phyloP scores from a whole-genome alignment of 2,329 filamentous ascomycete species.

The Fusarium pseudograminearum region DNA sequence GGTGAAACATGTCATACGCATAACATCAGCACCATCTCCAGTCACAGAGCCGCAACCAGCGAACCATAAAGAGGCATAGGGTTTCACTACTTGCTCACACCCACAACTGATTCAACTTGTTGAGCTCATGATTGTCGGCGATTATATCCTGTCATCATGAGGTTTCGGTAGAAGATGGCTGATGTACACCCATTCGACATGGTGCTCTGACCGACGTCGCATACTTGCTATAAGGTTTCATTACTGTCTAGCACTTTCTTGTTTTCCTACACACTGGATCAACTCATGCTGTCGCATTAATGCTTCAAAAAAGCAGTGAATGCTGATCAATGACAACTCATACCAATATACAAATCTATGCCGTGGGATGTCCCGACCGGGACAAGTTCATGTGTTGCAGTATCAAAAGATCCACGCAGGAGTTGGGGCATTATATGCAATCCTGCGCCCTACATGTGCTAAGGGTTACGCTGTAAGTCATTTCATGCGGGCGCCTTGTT shows the following conservation, averaged over 20 bases:
- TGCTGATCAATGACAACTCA: not conserved
- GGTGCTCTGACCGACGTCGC: not conserved
- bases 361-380: not conserved
- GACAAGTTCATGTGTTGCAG: too few species aligned
- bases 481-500: not conserved
- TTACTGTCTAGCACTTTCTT: not conserved
- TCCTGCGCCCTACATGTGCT: not conserved
- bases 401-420: not conserved
- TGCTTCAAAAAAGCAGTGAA: not conserved
- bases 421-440: too few species aligned
- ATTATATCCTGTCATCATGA: conserved; percentile 2
- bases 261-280: not conserved
- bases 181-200: not conserved
- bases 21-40: not conserved
- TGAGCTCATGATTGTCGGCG: not conserved
- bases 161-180: not conserved
- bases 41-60: conserved; percentile 16
- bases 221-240: not conserved
- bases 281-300: not conserved
- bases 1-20: not conserved
- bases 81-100: not conserved
- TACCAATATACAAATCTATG: not conserved
- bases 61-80: conserved; percentile 15
- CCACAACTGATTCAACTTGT: not conserved
- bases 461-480: not conserved